A percentile compares a stretch with the other conserved stretches of the same genome.
phyloP scores from a whole-genome alignment of 805 yeast genomes.

The Candida anglica region DNA sequence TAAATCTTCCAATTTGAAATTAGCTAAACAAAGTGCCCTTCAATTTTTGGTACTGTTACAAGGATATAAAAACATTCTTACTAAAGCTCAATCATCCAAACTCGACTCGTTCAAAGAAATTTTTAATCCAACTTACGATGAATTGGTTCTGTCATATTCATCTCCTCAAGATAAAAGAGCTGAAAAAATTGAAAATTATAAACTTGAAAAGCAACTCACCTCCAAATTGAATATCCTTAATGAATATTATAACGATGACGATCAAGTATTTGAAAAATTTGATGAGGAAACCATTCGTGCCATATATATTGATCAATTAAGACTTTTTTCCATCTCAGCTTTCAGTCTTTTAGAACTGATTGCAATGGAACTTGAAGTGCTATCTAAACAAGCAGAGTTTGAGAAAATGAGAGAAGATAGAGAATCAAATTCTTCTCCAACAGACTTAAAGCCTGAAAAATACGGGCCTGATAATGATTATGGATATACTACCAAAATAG shows the following conservation, averaged over 20 bases:
- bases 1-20: slow-evolving; percentile 22
- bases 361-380: slow-evolving; percentile 62
- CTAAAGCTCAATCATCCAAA: slow-evolving; percentile 29
- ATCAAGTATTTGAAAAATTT: slow-evolving; percentile 18
- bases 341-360: slow-evolving; percentile 55
- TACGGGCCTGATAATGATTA: slow-evolving; percentile 19
- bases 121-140: slow-evolving; percentile 39
- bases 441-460: too few relatives aligned
- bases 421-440: slow-evolving; percentile 6
- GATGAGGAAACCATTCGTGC: slow-evolving; percentile 67
- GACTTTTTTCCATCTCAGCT: slow-evolving; percentile 47
- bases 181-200: slow-evolving; percentile 68
- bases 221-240: slow-evolving; percentile 39
- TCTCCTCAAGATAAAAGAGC: slow-evolving; percentile 53
- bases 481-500: slow-evolving; percentile 65
- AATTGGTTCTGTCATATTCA: slow-evolving; percentile 14
- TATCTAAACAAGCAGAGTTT: slow-evolving; percentile 39
- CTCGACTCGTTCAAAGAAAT: slow-evolving; percentile 37
- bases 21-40: slow-evolving; percentile 38
- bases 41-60: slow-evolving; percentile 43
- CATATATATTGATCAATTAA: slow-evolving; percentile 53
- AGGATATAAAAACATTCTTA: slow-evolving; percentile 40
- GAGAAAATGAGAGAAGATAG: slow-evolving; percentile 3
- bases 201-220: slow-evolving; percentile 52
- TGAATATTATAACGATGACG: slow-evolving; percentile 15